Evolutionary conservation across 257 asterid genomes (phyloP).

Genomic region (Fraxinus anomala): DNA sequence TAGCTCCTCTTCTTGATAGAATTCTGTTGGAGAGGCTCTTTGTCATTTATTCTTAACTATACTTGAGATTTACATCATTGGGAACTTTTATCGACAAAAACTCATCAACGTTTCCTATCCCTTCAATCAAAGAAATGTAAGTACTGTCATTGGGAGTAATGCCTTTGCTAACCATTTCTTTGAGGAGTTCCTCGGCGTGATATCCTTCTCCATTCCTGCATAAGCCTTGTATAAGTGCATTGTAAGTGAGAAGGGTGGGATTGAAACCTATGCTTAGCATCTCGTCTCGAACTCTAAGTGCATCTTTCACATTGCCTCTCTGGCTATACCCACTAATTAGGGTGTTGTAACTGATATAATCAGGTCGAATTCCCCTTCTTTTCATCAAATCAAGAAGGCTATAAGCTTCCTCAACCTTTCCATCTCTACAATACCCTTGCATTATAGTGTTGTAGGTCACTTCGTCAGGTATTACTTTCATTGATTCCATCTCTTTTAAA

Average conservation of each 20-base stretch:
- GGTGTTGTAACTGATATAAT: slow-evolving; percentile 46
- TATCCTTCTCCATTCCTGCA: slow-evolving; percentile 42
- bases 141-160: slow-evolving; percentile 56
- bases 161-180: slow-evolving; percentile 64
- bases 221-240: slow-evolving; percentile 57
- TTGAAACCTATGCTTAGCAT: slow-evolving; percentile 37
- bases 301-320: slow-evolving; percentile 38
- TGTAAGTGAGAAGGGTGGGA: slow-evolving; percentile 46
- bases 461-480: slow-evolving; percentile 53
- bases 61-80: slow-evolving; percentile 21
- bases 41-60: neutral
- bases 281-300: too few relatives aligned
- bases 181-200: slow-evolving; percentile 49
- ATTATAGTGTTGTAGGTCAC: slow-evolving; percentile 53
- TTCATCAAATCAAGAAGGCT: slow-evolving; percentile 45
- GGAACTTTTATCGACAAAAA: slow-evolving; percentile 25
- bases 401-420: slow-evolving; percentile 50
- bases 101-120: slow-evolving; percentile 31
- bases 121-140: slow-evolving; percentile 52
- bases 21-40: slow-evolving; percentile 1
- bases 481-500: slow-evolving; percentile 46
- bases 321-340: slow-evolving; percentile 51
- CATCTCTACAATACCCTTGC: slow-evolving; percentile 53
- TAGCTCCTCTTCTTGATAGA: neutral
- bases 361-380: slow-evolving; percentile 47